Evolutionary conservation across 495 filamentous ascomycete species (phyloP).

Genomic region (Penicillium silybi): DNA sequence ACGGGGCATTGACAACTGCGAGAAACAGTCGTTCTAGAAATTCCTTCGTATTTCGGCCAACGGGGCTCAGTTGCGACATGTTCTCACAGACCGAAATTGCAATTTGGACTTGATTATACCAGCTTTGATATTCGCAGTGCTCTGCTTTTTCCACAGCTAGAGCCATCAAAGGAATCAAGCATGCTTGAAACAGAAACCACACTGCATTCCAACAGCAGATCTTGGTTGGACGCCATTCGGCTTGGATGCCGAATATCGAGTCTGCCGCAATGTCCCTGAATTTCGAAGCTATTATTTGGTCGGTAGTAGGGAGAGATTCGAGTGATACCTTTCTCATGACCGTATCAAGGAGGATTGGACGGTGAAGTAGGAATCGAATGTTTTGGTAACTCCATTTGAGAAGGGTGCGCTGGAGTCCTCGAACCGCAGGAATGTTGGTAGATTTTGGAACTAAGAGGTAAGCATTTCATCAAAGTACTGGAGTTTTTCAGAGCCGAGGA

Average conservation of each 20-base stretch:
- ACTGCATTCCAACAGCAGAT: conserved; percentile 68
- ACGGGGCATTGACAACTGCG: neutral
- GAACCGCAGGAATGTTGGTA: conserved; percentile 55
- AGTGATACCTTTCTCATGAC: conserved; percentile 51
- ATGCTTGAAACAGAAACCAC: conserved; percentile 68
- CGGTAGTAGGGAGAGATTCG: conserved; percentile 40
- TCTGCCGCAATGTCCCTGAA: conserved; percentile 60
- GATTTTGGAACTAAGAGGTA: conserved; percentile 54
- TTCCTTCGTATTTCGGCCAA: conserved; percentile 3
- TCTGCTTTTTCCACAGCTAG: conserved; percentile 2
- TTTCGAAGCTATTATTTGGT: conserved; percentile 57
- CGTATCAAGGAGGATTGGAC: conserved; percentile 58
- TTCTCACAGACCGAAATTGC: conserved; percentile 5
- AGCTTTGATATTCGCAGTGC: conserved; percentile 1
- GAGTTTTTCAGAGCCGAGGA: conserved; percentile 54
- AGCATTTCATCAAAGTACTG: conserved; percentile 56
- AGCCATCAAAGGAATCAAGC: conserved; percentile 53
- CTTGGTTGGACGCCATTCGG: conserved; percentile 58
- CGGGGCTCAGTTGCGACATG: conserved; percentile 9
- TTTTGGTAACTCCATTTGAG: conserved; percentile 74
- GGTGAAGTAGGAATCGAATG: conserved; percentile 63
- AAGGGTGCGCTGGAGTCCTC: conserved; percentile 57
- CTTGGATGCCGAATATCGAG: conserved; percentile 58
- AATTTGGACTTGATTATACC: conserved; percentile 8
- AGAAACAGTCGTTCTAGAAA: conserved; percentile 4